phyloP scores from a whole-genome alignment of 1,284 basidiomycete species.

The Xerocomus amazonicus region DNA sequence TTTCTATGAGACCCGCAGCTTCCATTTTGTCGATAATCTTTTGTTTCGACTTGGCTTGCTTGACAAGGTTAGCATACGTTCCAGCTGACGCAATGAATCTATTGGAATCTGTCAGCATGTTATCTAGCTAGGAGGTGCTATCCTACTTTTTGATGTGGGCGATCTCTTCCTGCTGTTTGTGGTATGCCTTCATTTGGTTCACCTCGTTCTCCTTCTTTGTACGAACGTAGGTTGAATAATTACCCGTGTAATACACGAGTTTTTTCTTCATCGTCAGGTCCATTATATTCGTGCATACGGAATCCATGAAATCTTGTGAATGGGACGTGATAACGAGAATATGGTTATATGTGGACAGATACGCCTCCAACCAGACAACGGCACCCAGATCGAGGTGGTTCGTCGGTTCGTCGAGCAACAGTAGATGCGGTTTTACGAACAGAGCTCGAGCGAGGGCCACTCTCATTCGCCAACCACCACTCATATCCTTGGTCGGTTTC shows the following conservation, averaged over 20 bases:
- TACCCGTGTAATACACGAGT: conserved; percentile 91
- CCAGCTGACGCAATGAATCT: conserved; percentile 97
- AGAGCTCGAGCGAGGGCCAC: conserved; percentile 94
- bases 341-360: conserved; percentile 97
- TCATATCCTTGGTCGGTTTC: conserved; percentile 97
- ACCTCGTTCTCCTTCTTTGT: conserved; percentile 97
- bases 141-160: conserved; percentile 92
- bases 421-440: conserved; percentile 94
- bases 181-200: conserved; percentile 99
- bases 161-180: conserved; percentile 98
- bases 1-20: conserved; percentile 96
- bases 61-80: conserved; percentile 98
- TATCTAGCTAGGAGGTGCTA: neutral
- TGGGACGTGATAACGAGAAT: conserved; percentile 96
- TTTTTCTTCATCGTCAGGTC: conserved; percentile 90
- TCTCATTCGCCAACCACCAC: conserved; percentile 98
- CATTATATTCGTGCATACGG: conserved; percentile 96
- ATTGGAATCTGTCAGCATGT: conserved; percentile 12
- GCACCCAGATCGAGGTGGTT: conserved; percentile 95
- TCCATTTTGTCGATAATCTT: conserved; percentile 99
- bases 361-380: conserved; percentile 98
- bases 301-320: conserved; percentile 99
- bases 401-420: conserved; percentile 86
- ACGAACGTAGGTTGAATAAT: conserved; percentile 95
- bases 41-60: conserved; percentile 99